A percentile compares a stretch with the other conserved stretches of the same genome.
These are phyloP conservation scores for Pleurotus platypus DNA, from an alignment of 768 basidiomycete species.

Conservation along the genomic window DNA sequence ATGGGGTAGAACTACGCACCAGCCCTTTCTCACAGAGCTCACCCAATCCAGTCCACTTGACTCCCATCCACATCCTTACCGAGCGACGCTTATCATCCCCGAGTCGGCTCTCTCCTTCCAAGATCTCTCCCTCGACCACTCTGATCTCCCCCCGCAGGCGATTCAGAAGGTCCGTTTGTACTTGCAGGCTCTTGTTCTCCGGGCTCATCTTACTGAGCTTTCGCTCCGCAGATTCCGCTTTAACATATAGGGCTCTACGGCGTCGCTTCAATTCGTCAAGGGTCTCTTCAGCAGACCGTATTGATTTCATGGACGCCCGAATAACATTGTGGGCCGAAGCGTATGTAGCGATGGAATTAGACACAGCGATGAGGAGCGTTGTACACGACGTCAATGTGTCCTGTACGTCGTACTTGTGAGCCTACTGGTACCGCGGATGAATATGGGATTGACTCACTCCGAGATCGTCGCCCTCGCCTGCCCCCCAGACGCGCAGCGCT, in stretches of 20 bases:
- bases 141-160: conserved; percentile 74
- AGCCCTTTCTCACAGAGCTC: conserved; percentile 83
- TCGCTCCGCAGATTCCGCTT: conserved; percentile 82
- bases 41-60: conserved; percentile 84
- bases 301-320: conserved; percentile 73
- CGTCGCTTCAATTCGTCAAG: conserved; percentile 75
- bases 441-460: conserved; percentile 41
- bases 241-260: conserved; percentile 58
- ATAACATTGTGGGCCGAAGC: conserved; percentile 68
- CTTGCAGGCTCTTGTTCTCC: conserved; percentile 78
- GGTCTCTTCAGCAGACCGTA: conserved; percentile 81
- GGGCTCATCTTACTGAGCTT: conserved; percentile 88
- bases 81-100: conserved; percentile 80
- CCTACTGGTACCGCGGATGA: not conserved
- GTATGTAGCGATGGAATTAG: conserved; percentile 64
- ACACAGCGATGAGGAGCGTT: conserved; percentile 62
- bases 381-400: conserved; percentile 74
- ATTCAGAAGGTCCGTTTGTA: conserved; percentile 72
- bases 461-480: conserved; percentile 81
- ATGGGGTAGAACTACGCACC: conserved; percentile 26
- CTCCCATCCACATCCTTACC: conserved; percentile 65
- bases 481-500: conserved; percentile 68
- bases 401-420: not conserved
- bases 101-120: conserved; percentile 75
- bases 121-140: conserved; percentile 75